phyloP scores from a whole-genome alignment of 2,329 filamentous ascomycete genomes.

The Ophiognomonia clavigignenti-juglandacearum region DNA sequence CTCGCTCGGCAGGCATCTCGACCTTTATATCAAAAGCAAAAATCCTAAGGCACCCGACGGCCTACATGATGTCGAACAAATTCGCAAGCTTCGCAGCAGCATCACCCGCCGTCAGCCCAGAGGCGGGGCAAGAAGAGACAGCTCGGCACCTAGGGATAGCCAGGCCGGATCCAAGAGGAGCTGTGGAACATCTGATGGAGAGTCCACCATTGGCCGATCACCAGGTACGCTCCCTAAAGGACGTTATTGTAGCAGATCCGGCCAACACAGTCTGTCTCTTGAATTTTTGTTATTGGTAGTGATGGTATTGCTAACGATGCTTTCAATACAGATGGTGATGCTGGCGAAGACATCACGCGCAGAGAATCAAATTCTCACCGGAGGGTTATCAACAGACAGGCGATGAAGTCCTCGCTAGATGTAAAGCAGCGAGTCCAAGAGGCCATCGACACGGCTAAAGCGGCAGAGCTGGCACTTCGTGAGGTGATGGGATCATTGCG shows the following conservation, averaged over 20 bases:
- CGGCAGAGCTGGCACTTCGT: conserved; percentile 77
- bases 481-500: conserved; percentile 78
- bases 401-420: conserved; percentile 57
- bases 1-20: conserved; percentile 86
- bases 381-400: conserved; percentile 44
- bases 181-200: conserved; percentile 32
- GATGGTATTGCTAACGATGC: conserved; percentile 71
- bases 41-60: conserved; percentile 86
- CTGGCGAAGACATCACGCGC: conserved; percentile 29
- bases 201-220: conserved; percentile 27
- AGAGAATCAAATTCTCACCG: conserved; percentile 30
- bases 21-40: conserved; percentile 89
- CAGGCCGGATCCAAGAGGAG: conserved; percentile 39
- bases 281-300: conserved; percentile 70
- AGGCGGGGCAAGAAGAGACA: conserved; percentile 56
- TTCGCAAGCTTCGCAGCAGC: conserved; percentile 72
- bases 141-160: conserved; percentile 53
- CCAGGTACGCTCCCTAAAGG: conserved; percentile 37
- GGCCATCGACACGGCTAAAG: conserved; percentile 72
- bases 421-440: conserved; percentile 60
- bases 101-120: conserved; percentile 85
- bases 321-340: conserved; percentile 31
- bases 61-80: conserved; percentile 85
- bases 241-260: conserved; percentile 36
- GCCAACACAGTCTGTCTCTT: conserved; percentile 49